Percentiles rank a stretch among this genome's conserved stretches.
phyloP scores from a whole-genome alignment of 805 yeast species.

The Schwanniomyces polymorphus region DNA sequence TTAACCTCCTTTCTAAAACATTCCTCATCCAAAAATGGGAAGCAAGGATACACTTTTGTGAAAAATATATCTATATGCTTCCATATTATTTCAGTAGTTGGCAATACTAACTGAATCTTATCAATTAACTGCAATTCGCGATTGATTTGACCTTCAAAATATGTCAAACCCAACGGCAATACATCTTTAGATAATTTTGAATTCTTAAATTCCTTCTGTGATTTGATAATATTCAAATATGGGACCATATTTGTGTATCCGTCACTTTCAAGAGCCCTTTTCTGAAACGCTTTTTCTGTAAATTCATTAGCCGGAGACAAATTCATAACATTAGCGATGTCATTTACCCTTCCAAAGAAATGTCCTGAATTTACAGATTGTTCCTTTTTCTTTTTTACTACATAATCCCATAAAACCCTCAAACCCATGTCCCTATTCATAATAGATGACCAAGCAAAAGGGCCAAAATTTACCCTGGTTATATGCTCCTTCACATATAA shows the following conservation, averaged over 20 bases:
- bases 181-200: conserved; percentile 14
- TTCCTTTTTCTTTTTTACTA: conserved; percentile 13
- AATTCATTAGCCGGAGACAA: conserved; percentile 8
- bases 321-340: conserved; percentile 17
- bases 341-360: conserved; percentile 20
- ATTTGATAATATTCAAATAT: conserved; percentile 21
- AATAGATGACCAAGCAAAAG: conserved; percentile 37
- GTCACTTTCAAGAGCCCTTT: conserved; percentile 31
- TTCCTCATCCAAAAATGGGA: conserved; percentile 46
- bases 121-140: conserved; percentile 29
- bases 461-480: conserved; percentile 36
- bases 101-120: conserved; percentile 37
- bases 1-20: conserved; percentile 29
- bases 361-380: conserved; percentile 21
- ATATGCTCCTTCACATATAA: conserved; percentile 26
- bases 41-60: conserved; percentile 44
- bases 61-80: conserved; percentile 43
- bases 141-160: conserved; percentile 29
- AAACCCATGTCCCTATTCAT: conserved; percentile 36
- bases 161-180: conserved; percentile 32
- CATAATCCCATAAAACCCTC: conserved; percentile 32
- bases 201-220: conserved; percentile 11
- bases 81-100: conserved; percentile 39
- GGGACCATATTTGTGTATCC: conserved; percentile 35
- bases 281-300: conserved; percentile 26